Evolutionary conservation across 208 protist species (phyloP).

Genomic region (Acanthamoeba castellanii): DNA sequence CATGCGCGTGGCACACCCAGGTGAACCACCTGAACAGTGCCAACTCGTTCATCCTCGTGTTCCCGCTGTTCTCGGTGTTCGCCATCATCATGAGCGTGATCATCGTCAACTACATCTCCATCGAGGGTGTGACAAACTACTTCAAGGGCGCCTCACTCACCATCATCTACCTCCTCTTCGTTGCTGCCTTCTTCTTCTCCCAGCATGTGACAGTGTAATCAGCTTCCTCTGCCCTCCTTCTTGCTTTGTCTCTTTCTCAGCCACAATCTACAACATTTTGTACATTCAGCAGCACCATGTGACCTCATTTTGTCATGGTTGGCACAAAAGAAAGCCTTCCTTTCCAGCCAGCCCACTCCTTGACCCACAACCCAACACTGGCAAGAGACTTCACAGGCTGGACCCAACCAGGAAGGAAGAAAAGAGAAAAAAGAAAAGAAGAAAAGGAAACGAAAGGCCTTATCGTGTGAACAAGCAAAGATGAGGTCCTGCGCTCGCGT

Average conservation of each 20-base stretch:
- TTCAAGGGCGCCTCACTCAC: conserved; percentile 84
- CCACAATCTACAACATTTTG: no score
- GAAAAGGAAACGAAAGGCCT: no score
- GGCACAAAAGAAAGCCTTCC: no score
- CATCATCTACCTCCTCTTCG: conserved; percentile 83
- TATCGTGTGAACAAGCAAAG: no score
- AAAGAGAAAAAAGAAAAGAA: no score
- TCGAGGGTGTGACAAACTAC: conserved; percentile 86
- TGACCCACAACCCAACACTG: no score
- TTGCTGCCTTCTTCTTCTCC: conserved; percentile 81
- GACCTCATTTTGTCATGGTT: no score
- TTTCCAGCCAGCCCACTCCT: no score
- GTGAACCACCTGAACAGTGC: conserved; percentile 53
- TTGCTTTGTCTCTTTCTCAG: not conserved
- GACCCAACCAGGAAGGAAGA: no score
- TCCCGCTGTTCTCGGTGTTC: conserved; percentile 85
- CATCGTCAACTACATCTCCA: conserved; percentile 85
- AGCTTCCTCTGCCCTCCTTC: not conserved
- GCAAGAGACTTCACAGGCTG: no score
- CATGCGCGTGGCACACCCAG: not conserved
- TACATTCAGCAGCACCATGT: no score
- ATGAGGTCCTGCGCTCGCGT: not conserved
- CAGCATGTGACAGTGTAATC: conserved; percentile 3
- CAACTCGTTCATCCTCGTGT: conserved; percentile 84
- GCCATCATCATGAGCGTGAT: conserved; percentile 84